Percentiles rank a stretch among this genome's conserved stretches.
Conservation (phyloP, 1,284 basidiomycete genomes). For the Neonothopanus nambi region DNA sequence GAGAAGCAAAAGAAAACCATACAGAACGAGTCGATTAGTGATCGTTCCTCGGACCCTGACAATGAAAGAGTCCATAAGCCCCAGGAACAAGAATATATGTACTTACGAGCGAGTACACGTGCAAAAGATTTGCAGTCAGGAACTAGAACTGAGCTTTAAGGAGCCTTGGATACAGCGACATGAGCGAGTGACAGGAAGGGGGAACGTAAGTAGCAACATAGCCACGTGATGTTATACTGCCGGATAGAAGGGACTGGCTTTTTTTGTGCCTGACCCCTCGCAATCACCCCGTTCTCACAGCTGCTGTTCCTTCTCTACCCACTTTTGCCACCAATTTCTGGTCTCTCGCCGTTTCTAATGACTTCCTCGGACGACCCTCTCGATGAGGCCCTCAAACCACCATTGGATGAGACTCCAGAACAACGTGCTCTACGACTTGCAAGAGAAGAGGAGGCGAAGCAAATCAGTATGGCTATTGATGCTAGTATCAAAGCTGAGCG, state of each 20-base stretch:
- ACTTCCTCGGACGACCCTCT: constrained; percentile 54
- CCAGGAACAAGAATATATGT: too few relatives aligned
- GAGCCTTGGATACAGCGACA: too few relatives aligned
- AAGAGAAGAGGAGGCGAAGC: constrained; percentile 60
- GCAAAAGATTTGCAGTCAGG: too few relatives aligned
- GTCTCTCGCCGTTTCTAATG: constrained; percentile 1
- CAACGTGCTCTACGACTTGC: constrained; percentile 51
- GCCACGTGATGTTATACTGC: too few relatives aligned
- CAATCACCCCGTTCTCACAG: constrained; percentile 4
- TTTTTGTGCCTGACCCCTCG: background rate
- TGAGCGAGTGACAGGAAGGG: background rate
- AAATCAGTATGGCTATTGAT: constrained; percentile 67
- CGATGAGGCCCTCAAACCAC: constrained; percentile 59
- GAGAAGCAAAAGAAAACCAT: too few relatives aligned
- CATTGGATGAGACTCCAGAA: constrained; percentile 58
- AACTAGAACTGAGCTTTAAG: too few relatives aligned
- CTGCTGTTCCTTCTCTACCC: constrained; percentile 1
- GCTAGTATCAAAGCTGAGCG: constrained; percentile 65
- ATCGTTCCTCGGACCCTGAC: too few relatives aligned
- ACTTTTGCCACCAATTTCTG: constrained; percentile 8
- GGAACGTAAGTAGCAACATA: background rate
- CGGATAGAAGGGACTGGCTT: background rate
- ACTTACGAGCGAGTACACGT: too few relatives aligned
- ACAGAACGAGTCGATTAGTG: too few relatives aligned
- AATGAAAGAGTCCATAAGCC: too few relatives aligned